phyloP scores from a whole-genome alignment of 1,139 yeast species.

The Nakaseomyces kungkrabaensis region DNA sequence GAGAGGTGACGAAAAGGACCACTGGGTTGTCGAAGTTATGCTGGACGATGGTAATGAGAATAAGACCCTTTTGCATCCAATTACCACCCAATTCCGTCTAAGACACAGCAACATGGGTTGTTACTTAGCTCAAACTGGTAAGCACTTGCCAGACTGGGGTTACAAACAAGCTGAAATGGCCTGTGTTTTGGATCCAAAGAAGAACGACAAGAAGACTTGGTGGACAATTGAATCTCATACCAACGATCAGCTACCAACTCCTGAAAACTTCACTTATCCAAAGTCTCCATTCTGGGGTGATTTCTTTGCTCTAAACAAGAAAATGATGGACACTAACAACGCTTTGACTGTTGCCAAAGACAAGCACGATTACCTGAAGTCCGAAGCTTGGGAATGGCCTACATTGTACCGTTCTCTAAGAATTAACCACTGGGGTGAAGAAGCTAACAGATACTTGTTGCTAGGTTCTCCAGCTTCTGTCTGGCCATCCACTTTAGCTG shows the following conservation, averaged over 20 bases:
- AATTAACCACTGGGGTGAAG: slow-evolving; percentile 89
- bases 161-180: slow-evolving; percentile 95
- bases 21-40: slow-evolving; percentile 85
- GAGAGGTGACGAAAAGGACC: slow-evolving; percentile 83
- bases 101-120: slow-evolving; percentile 61
- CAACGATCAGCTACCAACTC: slow-evolving; percentile 69
- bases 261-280: slow-evolving; percentile 67
- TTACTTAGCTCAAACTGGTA: slow-evolving; percentile 78
- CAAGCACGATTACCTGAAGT: slow-evolving; percentile 84
- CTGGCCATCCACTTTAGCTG: slow-evolving; percentile 77
- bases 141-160: slow-evolving; percentile 89
- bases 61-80: slow-evolving; percentile 61
- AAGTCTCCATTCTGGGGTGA: slow-evolving; percentile 77
- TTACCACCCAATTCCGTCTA: slow-evolving; percentile 78
- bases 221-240: slow-evolving; percentile 91
- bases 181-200: slow-evolving; percentile 67
- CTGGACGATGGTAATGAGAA: slow-evolving; percentile 71
- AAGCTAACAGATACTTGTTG: slow-evolving; percentile 71
- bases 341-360: slow-evolving; percentile 90
- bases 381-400: slow-evolving; percentile 98
- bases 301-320: slow-evolving; percentile 84
- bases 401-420: slow-evolving; percentile 83
- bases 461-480: slow-evolving; percentile 92
- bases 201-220: slow-evolving; percentile 91
- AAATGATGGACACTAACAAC: slow-evolving; percentile 98